Conservation (phyloP, 768 basidiomycete genomes). For the Serendipita vermifera region DNA sequence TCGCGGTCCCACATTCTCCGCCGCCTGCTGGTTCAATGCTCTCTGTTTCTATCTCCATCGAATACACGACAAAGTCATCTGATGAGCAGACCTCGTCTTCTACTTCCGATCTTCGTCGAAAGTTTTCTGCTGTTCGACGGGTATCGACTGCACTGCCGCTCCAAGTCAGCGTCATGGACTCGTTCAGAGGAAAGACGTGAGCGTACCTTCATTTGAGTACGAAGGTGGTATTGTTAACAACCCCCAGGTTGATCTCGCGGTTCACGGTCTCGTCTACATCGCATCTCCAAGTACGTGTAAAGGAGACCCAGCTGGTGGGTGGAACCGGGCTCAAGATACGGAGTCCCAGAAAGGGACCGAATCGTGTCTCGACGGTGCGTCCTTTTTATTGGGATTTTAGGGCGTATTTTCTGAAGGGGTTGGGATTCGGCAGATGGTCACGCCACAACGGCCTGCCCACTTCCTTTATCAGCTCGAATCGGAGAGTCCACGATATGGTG, state of each 20-base stretch:
- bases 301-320: constrained; percentile 40
- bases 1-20: constrained; percentile 11
- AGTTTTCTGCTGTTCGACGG: constrained; percentile 38
- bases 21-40: not conserved
- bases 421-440: constrained; percentile 43
- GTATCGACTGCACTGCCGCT: constrained; percentile 67
- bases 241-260: constrained; percentile 65
- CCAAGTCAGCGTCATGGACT: constrained; percentile 90
- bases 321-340: constrained; percentile 2
- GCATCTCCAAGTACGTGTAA: constrained; percentile 65
- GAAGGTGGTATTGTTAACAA: not conserved
- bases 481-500: constrained; percentile 42
- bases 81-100: constrained; percentile 20
- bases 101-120: constrained; percentile 26
- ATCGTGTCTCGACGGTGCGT: constrained; percentile 39
- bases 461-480: constrained; percentile 75
- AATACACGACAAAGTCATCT: not conserved
- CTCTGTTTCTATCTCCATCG: not conserved
- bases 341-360: constrained; percentile 14
- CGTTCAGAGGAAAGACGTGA: constrained; percentile 77
- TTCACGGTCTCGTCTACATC: constrained; percentile 80
- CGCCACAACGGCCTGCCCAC: constrained; percentile 59
- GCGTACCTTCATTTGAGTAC: constrained; percentile 13
- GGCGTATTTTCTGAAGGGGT: not conserved
- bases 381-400: constrained; percentile 2